Percentiles rank a stretch among this genome's conserved stretches.
Conservation (phyloP, 306 rosid species). For the Luffa acutangula region DNA sequence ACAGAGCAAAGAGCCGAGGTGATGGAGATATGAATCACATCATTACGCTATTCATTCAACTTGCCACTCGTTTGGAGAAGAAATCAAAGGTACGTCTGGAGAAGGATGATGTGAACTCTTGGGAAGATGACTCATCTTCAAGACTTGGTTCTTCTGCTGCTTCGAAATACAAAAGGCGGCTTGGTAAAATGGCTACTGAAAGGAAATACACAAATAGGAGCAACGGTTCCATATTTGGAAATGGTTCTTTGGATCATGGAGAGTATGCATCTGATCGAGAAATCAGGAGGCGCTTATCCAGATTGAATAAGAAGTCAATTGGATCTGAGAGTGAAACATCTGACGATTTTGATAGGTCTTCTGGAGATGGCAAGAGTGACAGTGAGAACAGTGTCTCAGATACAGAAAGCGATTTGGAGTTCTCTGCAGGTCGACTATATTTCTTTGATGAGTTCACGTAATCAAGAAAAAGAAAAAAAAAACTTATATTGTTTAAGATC, state of each 20-base stretch:
- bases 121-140: constrained; percentile 43
- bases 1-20: constrained; percentile 73
- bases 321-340: constrained; percentile 91
- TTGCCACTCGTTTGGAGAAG: constrained; percentile 61
- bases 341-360: constrained; percentile 70
- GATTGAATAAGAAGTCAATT: constrained; percentile 60
- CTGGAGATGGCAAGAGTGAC: constrained; percentile 61
- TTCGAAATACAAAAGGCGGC: constrained; percentile 63
- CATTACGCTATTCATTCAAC: constrained; percentile 61
- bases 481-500: too few species aligned
- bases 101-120: constrained; percentile 49
- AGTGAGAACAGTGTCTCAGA: constrained; percentile 55
- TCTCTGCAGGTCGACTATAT: constrained; percentile 33
- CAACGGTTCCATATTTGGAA: constrained; percentile 42
- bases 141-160: constrained; percentile 30
- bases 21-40: constrained; percentile 70
- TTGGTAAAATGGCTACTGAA: constrained; percentile 42
- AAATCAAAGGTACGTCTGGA: constrained; percentile 47
- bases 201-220: constrained; percentile 57
- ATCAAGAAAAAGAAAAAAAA: too few species aligned
- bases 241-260: constrained; percentile 47
- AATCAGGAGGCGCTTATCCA: constrained; percentile 68
- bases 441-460: too few species aligned
- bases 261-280: constrained; percentile 81
- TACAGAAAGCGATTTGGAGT: constrained; percentile 60